phyloP scores from a whole-genome alignment of 352 stramenopile genomes.

The Globisporangium rhizosaccharum region DNA sequence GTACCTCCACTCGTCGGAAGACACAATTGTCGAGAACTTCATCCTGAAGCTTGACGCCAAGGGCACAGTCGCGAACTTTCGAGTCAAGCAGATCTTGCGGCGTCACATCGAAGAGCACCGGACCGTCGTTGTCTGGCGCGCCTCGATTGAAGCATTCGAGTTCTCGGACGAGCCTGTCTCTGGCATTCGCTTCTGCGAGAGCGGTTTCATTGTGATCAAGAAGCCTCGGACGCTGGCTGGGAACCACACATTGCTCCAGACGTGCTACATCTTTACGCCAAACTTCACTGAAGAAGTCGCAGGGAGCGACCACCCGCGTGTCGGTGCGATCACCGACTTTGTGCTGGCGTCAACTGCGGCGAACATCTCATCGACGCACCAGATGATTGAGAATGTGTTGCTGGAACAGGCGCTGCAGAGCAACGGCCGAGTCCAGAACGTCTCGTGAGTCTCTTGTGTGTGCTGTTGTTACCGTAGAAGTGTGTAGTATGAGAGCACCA shows the following conservation, averaged over 20 bases:
- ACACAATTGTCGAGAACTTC: constrained; percentile 61
- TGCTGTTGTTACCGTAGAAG: no score
- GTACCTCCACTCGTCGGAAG: constrained; percentile 21
- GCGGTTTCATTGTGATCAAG: constrained; percentile 54
- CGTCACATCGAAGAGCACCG: constrained; percentile 52
- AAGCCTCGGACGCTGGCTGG: constrained; percentile 13
- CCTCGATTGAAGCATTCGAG: constrained; percentile 50
- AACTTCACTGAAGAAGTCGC: constrained; percentile 6
- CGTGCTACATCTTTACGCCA: constrained; percentile 45
- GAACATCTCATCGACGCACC: constrained; percentile 18
- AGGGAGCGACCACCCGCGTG: constrained; percentile 15
- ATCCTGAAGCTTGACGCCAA: constrained; percentile 46
- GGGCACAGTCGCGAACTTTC: constrained; percentile 41
- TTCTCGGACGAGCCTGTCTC: constrained; percentile 40
- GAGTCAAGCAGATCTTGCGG: constrained; percentile 55
- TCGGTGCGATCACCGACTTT: constrained; percentile 33
- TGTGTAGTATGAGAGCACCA: no score
- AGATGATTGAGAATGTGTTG: constrained; percentile 53
- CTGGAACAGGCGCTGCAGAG: constrained; percentile 20
- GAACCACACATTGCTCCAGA: constrained; percentile 30
- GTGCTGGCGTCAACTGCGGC: constrained; percentile 26
- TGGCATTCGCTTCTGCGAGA: constrained; percentile 53
- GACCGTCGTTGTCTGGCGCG: constrained; percentile 60
- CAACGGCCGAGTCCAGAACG: not conserved
- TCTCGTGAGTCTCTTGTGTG: not conserved